Evolutionary conservation across 176 grass and related monocot species (phyloP).

Genomic region (Bothriochloa decipiens): DNA sequence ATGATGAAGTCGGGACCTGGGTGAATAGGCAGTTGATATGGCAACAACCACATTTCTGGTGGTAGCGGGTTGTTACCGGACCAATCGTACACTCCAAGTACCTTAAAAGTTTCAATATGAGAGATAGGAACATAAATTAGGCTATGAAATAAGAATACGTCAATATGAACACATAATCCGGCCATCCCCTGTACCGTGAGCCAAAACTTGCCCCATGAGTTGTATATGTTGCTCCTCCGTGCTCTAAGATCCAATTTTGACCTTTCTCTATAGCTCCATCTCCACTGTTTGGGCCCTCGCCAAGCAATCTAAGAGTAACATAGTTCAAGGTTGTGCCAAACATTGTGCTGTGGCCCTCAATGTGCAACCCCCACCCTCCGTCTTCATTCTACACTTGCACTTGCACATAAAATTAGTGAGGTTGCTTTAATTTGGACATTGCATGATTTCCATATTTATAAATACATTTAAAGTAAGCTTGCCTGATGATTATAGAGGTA

Average conservation of each 20-base stretch:
- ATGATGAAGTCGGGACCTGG: slow-evolving; percentile 50
- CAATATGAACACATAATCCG: not conserved
- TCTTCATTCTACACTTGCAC: slow-evolving; percentile 75
- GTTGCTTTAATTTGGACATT: not conserved
- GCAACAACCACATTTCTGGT: slow-evolving; percentile 88
- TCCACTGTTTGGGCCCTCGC: slow-evolving; percentile 64
- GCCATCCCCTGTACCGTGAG: slow-evolving; percentile 52
- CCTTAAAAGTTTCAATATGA: slow-evolving; percentile 38
- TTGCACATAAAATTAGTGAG: not conserved
- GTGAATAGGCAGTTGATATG: slow-evolving; percentile 80
- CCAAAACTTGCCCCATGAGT: slow-evolving; percentile 98
- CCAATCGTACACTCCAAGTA: slow-evolving; percentile 96
- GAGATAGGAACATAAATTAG: not conserved
- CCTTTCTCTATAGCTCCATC: slow-evolving; percentile 84
- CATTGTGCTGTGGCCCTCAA: slow-evolving; percentile 86
- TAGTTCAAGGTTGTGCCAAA: slow-evolving; percentile 85
- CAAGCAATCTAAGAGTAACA: slow-evolving; percentile 78
- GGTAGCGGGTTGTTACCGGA: slow-evolving; percentile 92
- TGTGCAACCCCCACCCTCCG: slow-evolving; percentile 93
- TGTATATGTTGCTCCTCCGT: slow-evolving; percentile 77
- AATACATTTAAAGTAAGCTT: slow-evolving; percentile 6
- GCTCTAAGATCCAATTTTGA: slow-evolving; percentile 84
- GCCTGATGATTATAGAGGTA: slow-evolving; percentile 96
- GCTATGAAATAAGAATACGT: not conserved
- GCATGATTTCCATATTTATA: too few relatives aligned